phyloP scores from a whole-genome alignment of 495 filamentous ascomycete species.

The Trypethelium eluteriae region DNA sequence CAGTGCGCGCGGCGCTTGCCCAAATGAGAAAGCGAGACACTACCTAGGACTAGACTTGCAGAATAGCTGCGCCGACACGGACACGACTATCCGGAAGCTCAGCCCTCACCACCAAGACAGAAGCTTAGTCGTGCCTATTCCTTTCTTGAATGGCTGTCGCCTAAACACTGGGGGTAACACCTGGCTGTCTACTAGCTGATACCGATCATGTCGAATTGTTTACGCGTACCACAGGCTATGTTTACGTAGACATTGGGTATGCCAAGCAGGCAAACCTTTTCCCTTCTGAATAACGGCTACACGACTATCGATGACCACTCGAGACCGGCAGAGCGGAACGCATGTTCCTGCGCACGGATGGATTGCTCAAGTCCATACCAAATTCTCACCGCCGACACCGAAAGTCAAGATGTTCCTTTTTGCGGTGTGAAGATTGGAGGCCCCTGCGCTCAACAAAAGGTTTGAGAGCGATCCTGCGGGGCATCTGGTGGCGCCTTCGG shows the following conservation, averaged over 20 bases:
- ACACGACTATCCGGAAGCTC: neutral
- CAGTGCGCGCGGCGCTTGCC: constrained; percentile 15
- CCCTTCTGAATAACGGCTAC: neutral
- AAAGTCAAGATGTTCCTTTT: neutral
- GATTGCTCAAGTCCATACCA: neutral
- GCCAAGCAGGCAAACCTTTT: neutral
- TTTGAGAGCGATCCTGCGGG: neutral
- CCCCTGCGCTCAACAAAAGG: constrained; percentile 1
- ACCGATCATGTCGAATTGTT: neutral
- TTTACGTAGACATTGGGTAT: constrained; percentile 1
- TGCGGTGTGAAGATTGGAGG: constrained; percentile 1
- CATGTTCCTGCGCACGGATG: no score
- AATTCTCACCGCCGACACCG: neutral
- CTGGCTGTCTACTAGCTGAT: neutral
- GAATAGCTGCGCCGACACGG: neutral
- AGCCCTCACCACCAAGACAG: neutral
- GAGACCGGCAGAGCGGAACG: no score
- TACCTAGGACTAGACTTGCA: neutral
- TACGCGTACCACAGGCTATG: neutral
- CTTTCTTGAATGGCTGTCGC: neutral
- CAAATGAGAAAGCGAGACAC: neutral
- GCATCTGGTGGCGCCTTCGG: neutral
- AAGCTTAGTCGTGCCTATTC: neutral
- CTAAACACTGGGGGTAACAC: neutral
- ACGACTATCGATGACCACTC: neutral